Evolutionary conservation across 257 asterid genomes (phyloP), one percentile per base, ranked within the genome.

Genomic region (Lavandula angustifolia): DNA sequence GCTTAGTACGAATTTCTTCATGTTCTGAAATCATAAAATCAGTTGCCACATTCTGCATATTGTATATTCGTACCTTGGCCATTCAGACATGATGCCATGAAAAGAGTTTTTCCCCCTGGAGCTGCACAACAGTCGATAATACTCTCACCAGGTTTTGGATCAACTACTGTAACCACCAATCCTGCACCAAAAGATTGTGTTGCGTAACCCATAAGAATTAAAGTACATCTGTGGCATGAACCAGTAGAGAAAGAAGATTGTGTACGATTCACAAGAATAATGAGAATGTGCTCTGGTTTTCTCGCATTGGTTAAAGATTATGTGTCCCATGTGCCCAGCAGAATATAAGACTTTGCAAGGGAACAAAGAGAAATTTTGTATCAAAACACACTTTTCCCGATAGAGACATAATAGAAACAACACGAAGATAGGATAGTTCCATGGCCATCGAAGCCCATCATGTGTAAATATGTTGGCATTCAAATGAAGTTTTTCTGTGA

Each of bases 71-170:
- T 79, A 88, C 98, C 98, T 77, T 78, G 85, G 69, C 92, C 95
- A 46, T 79, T 74, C 75, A 92, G 68, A 73, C 81, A 71, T 56
- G 96, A 80, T 43, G 98, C 98, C 88, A 92, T 82, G 83, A 89
- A 92, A 67, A 92, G 91, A 42, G 96, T 87, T 82, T 92, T 92
- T 64, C 98, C 98, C 52, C 98, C 98, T 27, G 98, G 98, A 51
- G 98, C 98, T 60, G 98, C 98, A 79, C 96, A 92, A 65, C 96
- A 92, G 80, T 92, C 98, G 58, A 92, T 74, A 67, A 92, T 89
- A 54, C 62, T 85, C 74, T 89, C 98, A 64, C 96, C 95, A 16
- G 95, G 91, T 46, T 78, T 85, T 58, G 98, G 98, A 73, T 92
- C 91, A 67, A 92, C 87, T 49, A 89, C 73, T 43, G 71, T 75